Conservation (phyloP, 768 basidiomycete genomes). For the Lactifluus volemus region DNA sequence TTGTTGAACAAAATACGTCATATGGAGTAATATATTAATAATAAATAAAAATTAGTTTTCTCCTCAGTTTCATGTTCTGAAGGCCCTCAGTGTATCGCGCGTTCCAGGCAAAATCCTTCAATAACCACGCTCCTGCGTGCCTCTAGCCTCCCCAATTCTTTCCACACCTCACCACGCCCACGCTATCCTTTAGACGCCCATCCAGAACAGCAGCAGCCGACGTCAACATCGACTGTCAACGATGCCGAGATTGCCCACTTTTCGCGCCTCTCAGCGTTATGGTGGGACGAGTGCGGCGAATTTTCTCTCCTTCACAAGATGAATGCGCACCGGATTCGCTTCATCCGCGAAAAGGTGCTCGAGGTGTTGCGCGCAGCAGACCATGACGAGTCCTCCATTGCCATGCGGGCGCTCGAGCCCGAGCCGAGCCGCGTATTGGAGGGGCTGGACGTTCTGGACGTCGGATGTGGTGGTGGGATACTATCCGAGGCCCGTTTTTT, state of each 20-base stretch:
- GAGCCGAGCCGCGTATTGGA: constrained; percentile 24
- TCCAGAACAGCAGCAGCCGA: not conserved
- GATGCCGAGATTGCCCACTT: constrained; percentile 80
- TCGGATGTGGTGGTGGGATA: constrained; percentile 94
- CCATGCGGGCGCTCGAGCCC: constrained; percentile 18
- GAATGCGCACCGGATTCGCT: constrained; percentile 86
- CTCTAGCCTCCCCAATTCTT: not conserved
- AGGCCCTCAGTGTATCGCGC: not conserved
- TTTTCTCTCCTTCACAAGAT: constrained; percentile 84
- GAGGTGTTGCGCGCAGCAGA: constrained; percentile 53
- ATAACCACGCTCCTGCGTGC: not conserved
- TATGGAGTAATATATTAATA: too few species aligned
- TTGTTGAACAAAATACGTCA: too few species aligned
- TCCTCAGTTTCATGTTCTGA: not conserved
- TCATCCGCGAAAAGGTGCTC: constrained; percentile 67
- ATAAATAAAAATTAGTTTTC: too few species aligned
- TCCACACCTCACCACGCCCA: not conserved
- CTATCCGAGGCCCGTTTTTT: constrained; percentile 68
- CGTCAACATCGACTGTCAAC: constrained; percentile 47
- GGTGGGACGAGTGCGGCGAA: constrained; percentile 96
- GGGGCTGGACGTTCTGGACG: constrained; percentile 79
- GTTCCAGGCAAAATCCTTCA: not conserved
- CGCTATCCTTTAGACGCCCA: not conserved
- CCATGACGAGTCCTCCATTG: constrained; percentile 24
- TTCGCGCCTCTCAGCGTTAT: constrained; percentile 77